Evolutionary conservation across 129 eudicot genomes (phyloP).

Genomic region (Pseudognaphalium luteoalbum): DNA sequence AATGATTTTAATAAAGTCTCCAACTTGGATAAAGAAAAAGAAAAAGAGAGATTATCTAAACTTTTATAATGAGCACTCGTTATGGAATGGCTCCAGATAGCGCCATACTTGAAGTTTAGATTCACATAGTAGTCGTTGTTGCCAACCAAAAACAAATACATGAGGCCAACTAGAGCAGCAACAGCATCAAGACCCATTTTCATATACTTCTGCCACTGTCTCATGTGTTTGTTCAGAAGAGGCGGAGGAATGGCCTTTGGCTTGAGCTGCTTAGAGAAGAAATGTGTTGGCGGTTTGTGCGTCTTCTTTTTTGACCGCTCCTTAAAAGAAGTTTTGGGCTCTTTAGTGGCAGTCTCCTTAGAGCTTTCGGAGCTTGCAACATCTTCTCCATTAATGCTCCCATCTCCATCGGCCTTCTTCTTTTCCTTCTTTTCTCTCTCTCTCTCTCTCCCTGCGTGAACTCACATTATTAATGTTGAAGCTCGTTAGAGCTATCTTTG

Average conservation of each 20-base stretch:
- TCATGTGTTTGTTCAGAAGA: slow-evolving; percentile 59
- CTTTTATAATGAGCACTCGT: slow-evolving; percentile 15
- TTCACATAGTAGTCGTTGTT: slow-evolving; percentile 33
- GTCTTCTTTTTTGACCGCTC: slow-evolving; percentile 25
- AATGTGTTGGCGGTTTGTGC: slow-evolving; percentile 10
- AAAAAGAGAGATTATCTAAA: slow-evolving; percentile 22
- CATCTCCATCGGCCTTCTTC: slow-evolving; percentile 47
- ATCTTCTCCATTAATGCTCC: slow-evolving; percentile 41
- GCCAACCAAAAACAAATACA: slow-evolving; percentile 44
- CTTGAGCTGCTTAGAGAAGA: slow-evolving; percentile 36
- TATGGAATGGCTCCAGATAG: background rate
- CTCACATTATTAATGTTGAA: background rate
- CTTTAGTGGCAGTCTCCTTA: slow-evolving; percentile 30
- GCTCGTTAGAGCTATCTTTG: too few relatives aligned
- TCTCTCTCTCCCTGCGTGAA: slow-evolving; percentile 64
- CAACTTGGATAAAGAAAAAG: background rate
- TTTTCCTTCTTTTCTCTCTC: too few relatives aligned
- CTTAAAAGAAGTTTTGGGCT: slow-evolving; percentile 27
- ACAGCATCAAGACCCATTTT: slow-evolving; percentile 25
- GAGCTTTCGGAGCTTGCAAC: slow-evolving; percentile 31
- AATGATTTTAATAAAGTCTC: slow-evolving; percentile 8
- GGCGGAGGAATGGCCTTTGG: slow-evolving; percentile 70
- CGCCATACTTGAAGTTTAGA: slow-evolving; percentile 19
- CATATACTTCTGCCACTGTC: slow-evolving; percentile 42
- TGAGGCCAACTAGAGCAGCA: slow-evolving; percentile 21